phyloP scores from a whole-genome alignment of 306 rosid species.

The Prunus mongolica region DNA sequence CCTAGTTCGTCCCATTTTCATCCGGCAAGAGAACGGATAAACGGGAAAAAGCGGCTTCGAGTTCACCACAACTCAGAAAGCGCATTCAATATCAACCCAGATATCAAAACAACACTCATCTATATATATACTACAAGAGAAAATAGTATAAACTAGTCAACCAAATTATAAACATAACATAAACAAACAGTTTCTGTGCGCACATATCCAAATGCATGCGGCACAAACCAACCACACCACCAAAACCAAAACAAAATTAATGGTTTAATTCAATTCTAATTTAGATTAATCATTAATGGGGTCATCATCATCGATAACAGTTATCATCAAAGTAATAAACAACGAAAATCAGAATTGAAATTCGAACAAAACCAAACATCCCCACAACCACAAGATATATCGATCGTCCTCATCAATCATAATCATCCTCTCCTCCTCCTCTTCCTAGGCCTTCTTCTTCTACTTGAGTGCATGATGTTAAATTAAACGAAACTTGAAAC shows the following conservation, averaged over 20 bases:
- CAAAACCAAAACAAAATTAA: not conserved
- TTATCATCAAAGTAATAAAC: constrained; percentile 18
- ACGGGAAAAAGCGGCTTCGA: constrained; percentile 71
- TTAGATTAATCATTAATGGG: constrained; percentile 1
- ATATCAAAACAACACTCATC: constrained; percentile 23
- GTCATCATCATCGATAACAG: constrained; percentile 25
- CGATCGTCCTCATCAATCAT: constrained; percentile 4
- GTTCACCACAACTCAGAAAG: constrained; percentile 68
- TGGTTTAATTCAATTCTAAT: not conserved
- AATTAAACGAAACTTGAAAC: constrained; percentile 3
- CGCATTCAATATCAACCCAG: constrained; percentile 39
- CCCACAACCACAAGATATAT: constrained; percentile 17
- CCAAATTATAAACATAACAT: constrained; percentile 4
- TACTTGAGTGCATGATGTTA: constrained; percentile 25
- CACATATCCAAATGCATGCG: constrained; percentile 26
- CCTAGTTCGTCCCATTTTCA: constrained; percentile 38
- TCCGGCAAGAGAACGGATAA: constrained; percentile 78
- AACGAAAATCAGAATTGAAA: constrained; percentile 45
- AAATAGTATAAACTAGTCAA: constrained; percentile 28
- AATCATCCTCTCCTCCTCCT: constrained; percentile 23
- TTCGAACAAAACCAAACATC: constrained; percentile 36
- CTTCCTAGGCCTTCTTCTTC: constrained; percentile 20
- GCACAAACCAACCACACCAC: constrained; percentile 1
- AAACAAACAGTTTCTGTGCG: constrained; percentile 13
- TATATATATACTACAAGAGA: not conserved